Base-by-base conservation (phyloP, 345 rosid genomes). In the Gossypium turneri region DNA sequence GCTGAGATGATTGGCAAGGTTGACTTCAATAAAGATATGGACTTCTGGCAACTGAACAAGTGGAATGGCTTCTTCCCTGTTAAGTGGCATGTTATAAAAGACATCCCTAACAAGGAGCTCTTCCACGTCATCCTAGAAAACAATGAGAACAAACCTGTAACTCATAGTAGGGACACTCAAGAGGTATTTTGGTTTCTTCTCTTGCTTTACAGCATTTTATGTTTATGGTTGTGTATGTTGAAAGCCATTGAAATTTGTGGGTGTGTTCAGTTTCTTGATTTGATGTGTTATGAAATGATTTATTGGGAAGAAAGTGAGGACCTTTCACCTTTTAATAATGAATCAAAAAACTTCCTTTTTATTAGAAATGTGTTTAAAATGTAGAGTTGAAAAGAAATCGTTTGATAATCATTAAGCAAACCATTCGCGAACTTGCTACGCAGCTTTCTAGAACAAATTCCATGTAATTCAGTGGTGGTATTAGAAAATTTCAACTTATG, bases 21-120 rank as follows among this genome's bases (percentile, higher is more conserved):
- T 19, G 94, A 91, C 84, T 88, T 88, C 70, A 75, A 87, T 29
- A 90, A 87, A 78, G 92, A 91, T 75, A 85, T 91, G 86, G 90
- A 85, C 77, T 91, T 91, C 78, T 91, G 97, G 97, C 91, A 88
- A 74, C 79, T 89, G 72, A 92, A 89, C 78, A 91, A 88, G 78
- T 91, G 97, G 97, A 85, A 75, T 52, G 97, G 97, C 20, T 91
- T 91, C 73, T 89, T 91, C 77, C 94, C 94, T 0, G 85, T 91
- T 19, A 86, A 87, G 61, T 91, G 97, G 97, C 97, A 88, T 69
- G 79, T 91, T 7, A 67, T 91, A 56, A 91, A 91, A 77, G 97
- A 91, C 74, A 77, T 91, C 17, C 94, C 94, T 41, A 89, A 91
- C 82, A 76, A 73, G 84, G 86, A 87, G 44, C 41, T 91, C 81